Percentiles rank a stretch among this genome's conserved stretches.
These are phyloP conservation scores for Colletotrichum limetticola DNA, from an alignment of 2,329 filamentous ascomycete species.

Conservation along the genomic window DNA sequence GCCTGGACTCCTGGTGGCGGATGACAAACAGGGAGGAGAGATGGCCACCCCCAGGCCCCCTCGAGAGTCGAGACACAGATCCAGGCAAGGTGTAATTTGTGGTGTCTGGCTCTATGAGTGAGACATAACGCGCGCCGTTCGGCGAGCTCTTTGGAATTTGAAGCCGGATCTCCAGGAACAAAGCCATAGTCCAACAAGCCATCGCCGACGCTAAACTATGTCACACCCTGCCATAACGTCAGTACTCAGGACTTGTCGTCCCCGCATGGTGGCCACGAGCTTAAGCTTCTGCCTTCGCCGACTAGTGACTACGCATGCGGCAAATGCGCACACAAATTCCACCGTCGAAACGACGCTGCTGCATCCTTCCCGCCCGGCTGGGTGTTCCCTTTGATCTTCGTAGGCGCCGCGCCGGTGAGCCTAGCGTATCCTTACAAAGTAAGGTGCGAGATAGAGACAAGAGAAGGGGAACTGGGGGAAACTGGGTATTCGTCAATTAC, in stretches of 20 bases:
- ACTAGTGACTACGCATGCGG: background rate
- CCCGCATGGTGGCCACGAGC: background rate
- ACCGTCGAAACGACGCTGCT: background rate
- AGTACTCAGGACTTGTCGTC: background rate
- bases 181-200: background rate
- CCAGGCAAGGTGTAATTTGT: background rate
- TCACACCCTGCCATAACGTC: background rate
- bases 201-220: background rate
- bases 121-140: background rate
- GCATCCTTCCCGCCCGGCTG: background rate
- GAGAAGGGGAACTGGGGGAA: background rate
- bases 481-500: background rate
- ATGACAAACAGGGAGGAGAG: background rate
- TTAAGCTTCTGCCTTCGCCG: background rate
- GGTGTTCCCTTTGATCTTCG: background rate
- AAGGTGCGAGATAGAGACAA: background rate
- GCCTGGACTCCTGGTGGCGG: background rate
- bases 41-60: no score
- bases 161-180: background rate
- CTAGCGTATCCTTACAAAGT: background rate
- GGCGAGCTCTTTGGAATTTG: background rate
- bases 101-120: background rate
- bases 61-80: background rate
- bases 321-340: background rate
- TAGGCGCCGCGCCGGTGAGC: background rate